Conservation (phyloP, 2,329 filamentous ascomycete species). For the Ciborinia camelliae region DNA sequence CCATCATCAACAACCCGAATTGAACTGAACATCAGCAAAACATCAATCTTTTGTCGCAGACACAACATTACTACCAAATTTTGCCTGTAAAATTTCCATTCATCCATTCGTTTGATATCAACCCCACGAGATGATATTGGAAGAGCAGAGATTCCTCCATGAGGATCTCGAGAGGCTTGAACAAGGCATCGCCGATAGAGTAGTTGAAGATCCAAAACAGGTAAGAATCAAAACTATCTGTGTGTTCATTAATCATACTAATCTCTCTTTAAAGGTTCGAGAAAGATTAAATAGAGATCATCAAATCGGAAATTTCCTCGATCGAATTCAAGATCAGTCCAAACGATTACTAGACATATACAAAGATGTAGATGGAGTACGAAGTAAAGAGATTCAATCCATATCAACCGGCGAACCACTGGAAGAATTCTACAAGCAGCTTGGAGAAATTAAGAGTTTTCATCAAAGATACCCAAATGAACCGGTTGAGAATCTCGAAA, state of each 20-base stretch:
- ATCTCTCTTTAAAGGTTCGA: constrained; percentile 63
- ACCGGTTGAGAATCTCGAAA: constrained; percentile 90
- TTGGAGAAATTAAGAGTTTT: constrained; percentile 78
- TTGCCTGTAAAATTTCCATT: not conserved
- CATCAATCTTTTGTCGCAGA: not conserved
- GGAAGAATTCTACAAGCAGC: constrained; percentile 85
- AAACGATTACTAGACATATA: constrained; percentile 78
- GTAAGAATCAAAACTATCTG: constrained; percentile 47
- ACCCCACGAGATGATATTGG: constrained; percentile 64
- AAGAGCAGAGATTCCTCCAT: constrained; percentile 90
- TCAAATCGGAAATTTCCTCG: constrained; percentile 81
- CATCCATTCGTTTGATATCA: not conserved
- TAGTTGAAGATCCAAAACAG: constrained; percentile 83
- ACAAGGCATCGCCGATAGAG: constrained; percentile 85
- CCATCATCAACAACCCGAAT: constrained; percentile 6
- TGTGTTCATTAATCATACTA: not conserved
- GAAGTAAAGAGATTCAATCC: constrained; percentile 75
- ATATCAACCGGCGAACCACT: constrained; percentile 84
- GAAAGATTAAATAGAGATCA: constrained; percentile 89
- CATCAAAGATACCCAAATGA: constrained; percentile 91
- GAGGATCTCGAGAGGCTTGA: constrained; percentile 96
- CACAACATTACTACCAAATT: too few relatives aligned
- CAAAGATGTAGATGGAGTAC: constrained; percentile 68
- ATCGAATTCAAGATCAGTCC: constrained; percentile 85
- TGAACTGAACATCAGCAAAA: not conserved